phyloP scores from a whole-genome alignment of 768 basidiomycete genomes.

The Cystoderma amianthinum region DNA sequence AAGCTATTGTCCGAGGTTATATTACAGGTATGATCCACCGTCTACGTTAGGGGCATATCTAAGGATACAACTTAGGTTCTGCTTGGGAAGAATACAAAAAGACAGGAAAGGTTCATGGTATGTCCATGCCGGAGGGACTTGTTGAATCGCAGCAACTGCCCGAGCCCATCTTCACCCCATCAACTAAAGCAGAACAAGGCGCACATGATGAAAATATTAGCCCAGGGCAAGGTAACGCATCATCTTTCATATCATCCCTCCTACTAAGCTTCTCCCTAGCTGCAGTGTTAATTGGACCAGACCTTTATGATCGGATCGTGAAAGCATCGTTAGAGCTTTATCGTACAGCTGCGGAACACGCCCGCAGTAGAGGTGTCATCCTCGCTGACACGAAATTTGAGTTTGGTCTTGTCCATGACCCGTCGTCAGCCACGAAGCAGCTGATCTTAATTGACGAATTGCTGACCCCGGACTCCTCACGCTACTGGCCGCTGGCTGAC shows the following conservation, averaged over 20 bases:
- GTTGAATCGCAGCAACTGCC: constrained; percentile 83
- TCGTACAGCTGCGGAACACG: constrained; percentile 67
- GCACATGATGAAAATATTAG: constrained; percentile 95
- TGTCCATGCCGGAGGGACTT: constrained; percentile 65
- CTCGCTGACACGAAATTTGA: constrained; percentile 99
- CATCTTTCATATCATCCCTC: constrained; percentile 2
- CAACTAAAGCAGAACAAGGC: constrained; percentile 93
- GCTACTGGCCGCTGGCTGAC: constrained; percentile 84
- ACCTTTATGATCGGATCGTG: constrained; percentile 58
- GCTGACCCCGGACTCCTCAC: constrained; percentile 95
- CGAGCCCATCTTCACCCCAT: constrained; percentile 88
- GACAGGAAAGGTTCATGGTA: constrained; percentile 82
- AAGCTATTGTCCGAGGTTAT: constrained; percentile 95
- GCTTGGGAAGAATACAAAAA: constrained; percentile 94
- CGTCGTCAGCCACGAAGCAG: constrained; percentile 21
- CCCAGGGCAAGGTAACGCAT: constrained; percentile 57
- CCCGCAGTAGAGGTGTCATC: constrained; percentile 73
- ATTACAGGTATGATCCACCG: constrained; percentile 62
- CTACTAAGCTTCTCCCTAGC: constrained; percentile 30
- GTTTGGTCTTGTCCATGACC: constrained; percentile 69
- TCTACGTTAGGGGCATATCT: neutral
- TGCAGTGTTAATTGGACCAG: constrained; percentile 55
- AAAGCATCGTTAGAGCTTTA: constrained; percentile 58
- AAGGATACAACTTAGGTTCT: constrained; percentile 53
- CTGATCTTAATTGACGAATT: constrained; percentile 92